phyloP scores from a whole-genome alignment of 2,329 filamentous ascomycete genomes.

The Tolypocladium amazonense region DNA sequence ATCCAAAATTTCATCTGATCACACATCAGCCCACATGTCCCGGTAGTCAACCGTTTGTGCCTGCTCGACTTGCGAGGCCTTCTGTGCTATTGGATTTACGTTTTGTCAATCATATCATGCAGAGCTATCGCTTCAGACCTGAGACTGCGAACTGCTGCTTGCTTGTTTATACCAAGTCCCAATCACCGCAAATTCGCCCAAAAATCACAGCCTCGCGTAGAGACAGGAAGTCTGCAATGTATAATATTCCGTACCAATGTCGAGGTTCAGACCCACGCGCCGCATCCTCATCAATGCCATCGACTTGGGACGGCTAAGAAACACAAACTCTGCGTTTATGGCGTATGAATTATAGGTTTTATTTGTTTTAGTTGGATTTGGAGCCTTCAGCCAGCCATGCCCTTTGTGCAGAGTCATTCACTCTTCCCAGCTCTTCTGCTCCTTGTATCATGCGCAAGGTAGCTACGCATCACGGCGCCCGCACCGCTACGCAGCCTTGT shows the following conservation, averaged over 20 bases:
- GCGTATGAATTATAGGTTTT: neutral
- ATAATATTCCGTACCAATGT: no score
- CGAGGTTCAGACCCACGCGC: no score
- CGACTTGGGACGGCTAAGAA: neutral
- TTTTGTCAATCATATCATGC: no score
- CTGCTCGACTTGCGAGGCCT: no score
- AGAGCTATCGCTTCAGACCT: no score
- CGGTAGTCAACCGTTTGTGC: no score
- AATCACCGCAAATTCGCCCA: neutral
- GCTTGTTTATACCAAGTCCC: no score
- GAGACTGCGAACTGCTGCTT: no score
- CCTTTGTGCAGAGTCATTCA: neutral
- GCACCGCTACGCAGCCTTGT: constrained; percentile 4
- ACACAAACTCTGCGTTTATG: neutral
- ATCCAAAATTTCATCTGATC: no score
- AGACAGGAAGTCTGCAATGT: neutral
- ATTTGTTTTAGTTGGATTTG: neutral
- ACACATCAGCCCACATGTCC: no score
- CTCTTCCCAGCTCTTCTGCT: neutral
- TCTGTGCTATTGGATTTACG: no score
- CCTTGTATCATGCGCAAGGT: neutral
- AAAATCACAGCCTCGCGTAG: neutral
- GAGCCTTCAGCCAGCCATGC: neutral
- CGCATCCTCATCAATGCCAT: no score
- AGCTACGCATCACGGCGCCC: neutral